Evolutionary conservation across 1,284 basidiomycete genomes (phyloP), one percentile per base, ranked within the genome.

Genomic region (Boletus smithii): DNA sequence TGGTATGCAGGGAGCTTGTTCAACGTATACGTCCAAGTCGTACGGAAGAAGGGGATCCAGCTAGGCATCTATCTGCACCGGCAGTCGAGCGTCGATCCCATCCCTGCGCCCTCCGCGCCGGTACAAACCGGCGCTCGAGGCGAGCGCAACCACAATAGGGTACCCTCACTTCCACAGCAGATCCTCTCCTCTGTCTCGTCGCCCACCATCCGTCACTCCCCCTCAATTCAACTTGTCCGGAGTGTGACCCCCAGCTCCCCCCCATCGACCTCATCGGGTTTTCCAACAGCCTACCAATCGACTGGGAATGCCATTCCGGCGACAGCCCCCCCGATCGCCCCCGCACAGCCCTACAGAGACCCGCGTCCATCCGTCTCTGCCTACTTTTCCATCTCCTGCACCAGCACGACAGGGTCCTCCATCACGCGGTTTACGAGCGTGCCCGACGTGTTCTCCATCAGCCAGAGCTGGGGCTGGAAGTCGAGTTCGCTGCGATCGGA

Each of bases 1-100:
- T 91, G 87, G 81, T 85, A 87, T 59, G 85, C 82, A 5, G 88
- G 88, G 31, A 90, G 79, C 58, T 66, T 87, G 56, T 91, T 82
- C 70, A 92, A 93, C 55, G 81, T 93, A 5, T 97, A 95, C 61
- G 83, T 95, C 30, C 92, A 95, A 62, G 79, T 91, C 41, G 80
- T 87, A 35, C 76, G 81, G 51, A 86, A 85, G 71, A 87, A 79
- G 66, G 73, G 79, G 59, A 57, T 80, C 1, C 92, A 97, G 63
- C 75, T 97, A 0, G 93, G 94, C 2, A 83, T 97, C 41, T 97
- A 97, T 60, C 75, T 97, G 3, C 91, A 95, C 62, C 77, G 93
- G 9, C 91, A 95, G 66, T 87, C 83, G 27, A 80, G 73, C 49
- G 76, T 86, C 34, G 89, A 88, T 53, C 75, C 79, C 6, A 77